Percentiles rank a stretch among this genome's conserved stretches.
phyloP scores from a whole-genome alignment of 176 grass and related monocot species.

The Cenchrus fungigraminus region DNA sequence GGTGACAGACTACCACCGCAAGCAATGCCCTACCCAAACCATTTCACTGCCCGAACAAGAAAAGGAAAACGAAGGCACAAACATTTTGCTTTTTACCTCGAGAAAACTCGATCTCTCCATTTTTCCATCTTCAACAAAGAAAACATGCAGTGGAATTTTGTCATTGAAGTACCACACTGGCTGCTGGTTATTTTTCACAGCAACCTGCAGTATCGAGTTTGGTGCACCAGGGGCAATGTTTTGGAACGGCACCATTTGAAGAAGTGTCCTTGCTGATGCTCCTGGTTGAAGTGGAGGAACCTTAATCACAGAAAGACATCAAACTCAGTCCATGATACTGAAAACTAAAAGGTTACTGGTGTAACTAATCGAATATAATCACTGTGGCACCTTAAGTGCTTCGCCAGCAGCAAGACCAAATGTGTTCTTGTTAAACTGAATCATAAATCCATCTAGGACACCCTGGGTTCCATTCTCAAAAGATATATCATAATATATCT shows the following conservation, averaged over 20 bases:
- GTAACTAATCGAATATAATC: slow-evolving; percentile 1
- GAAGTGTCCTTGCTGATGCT: slow-evolving; percentile 75
- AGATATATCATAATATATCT: slow-evolving; percentile 86
- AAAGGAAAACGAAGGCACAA: not conserved
- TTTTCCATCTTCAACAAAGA: slow-evolving; percentile 92
- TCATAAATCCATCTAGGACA: slow-evolving; percentile 98
- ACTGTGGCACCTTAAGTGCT: slow-evolving; percentile 76
- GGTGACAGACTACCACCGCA: not conserved
- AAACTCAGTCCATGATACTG: slow-evolving; percentile 30
- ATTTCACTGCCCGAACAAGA: not conserved
- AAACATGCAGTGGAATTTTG: slow-evolving; percentile 73
- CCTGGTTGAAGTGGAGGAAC: slow-evolving; percentile 84
- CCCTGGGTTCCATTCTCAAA: slow-evolving; percentile 84
- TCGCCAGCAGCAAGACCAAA: slow-evolving; percentile 89
- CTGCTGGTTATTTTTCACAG: slow-evolving; percentile 97
- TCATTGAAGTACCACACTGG: slow-evolving; percentile 98
- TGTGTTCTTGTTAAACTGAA: slow-evolving; percentile 99
- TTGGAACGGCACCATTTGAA: slow-evolving; percentile 89
- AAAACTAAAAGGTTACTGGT: slow-evolving; percentile 18
- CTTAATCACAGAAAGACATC: slow-evolving; percentile 45
- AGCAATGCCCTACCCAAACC: not conserved
- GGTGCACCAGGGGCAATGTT: slow-evolving; percentile 78
- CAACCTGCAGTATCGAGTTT: slow-evolving; percentile 78
- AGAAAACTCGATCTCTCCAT: slow-evolving; percentile 92
- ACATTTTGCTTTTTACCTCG: slow-evolving; percentile 57